Conservation (phyloP, 352 stramenopile species). For the Hyaloperonospora brassicae region DNA sequence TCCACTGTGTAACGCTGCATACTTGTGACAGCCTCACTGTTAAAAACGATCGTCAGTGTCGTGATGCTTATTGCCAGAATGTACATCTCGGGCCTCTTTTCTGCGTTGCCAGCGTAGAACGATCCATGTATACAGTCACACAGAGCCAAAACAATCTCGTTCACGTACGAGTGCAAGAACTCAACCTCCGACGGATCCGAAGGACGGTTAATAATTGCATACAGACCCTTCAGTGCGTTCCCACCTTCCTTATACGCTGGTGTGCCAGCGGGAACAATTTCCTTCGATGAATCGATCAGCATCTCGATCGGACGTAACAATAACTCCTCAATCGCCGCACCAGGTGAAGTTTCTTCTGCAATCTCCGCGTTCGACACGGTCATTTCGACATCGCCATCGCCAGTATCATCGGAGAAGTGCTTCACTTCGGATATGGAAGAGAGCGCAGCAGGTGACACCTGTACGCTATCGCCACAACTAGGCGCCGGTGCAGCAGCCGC, state of each 20-base stretch:
- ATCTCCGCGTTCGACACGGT: conserved; percentile 16
- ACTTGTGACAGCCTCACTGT: conserved; percentile 40
- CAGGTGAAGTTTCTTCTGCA: conserved; percentile 13
- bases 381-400: conserved; percentile 60
- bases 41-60: conserved; percentile 55
- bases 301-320: conserved; percentile 58
- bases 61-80: conserved; percentile 69
- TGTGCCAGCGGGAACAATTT: conserved; percentile 54
- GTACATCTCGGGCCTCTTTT: conserved; percentile 58
- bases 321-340: conserved; percentile 38
- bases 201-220: conserved; percentile 62
- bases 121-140: conserved; percentile 70
- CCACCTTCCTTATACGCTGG: conserved; percentile 49
- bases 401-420: conserved; percentile 20
- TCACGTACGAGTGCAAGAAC: conserved; percentile 70
- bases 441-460: conserved; percentile 8
- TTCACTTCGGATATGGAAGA: conserved; percentile 30
- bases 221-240: conserved; percentile 72
- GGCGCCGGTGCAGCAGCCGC: conserved; percentile 6
- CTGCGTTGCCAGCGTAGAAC: conserved; percentile 47
- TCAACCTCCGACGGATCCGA: conserved; percentile 45
- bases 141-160: conserved; percentile 65
- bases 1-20: conserved; percentile 75
- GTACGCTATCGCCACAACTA: conserved; percentile 2
- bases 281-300: conserved; percentile 52